Evolutionary conservation across 176 grass and related monocot species (phyloP), one percentile per base, ranked within the genome.

Genomic region (Melocanna baccifera): DNA sequence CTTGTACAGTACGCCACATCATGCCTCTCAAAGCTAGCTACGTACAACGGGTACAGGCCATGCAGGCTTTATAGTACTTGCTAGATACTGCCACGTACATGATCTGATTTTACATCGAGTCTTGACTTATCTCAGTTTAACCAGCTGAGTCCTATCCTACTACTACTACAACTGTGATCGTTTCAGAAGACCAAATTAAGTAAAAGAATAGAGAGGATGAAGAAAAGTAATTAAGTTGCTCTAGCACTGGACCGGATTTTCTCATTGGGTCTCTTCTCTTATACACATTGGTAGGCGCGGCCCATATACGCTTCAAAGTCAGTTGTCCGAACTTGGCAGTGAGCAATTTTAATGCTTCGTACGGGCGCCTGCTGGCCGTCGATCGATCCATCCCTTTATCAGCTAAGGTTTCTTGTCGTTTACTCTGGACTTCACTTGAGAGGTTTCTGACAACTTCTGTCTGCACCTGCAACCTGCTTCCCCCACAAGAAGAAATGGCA

Each of bases 401-500:
- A 28, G 41, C 5, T 32, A 20, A 68, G 42, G 83, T 42, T 6
- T n/a, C 4, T 34, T 58, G 83, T 69, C 83, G 61, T 84, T 76
- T 68, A 6, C 65, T 32, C 15, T 28, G 58, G 80, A 45, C 65
- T 56, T 10, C 30, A 48, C 10, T 5, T 29, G 1, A 12, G 41
- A 7, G 3, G 45, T 5, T 20, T 75, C 76, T 62, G 71, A 84
- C 70, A 43, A 26, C 79, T 30, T 22, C 16, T 81, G 23, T 5
- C 82, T 75, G 59, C 58, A 40, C 20, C 78, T 80, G 63, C 63
- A 45, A 19, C 12, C 34, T 68, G 63, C 78, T 70, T 68, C 5
- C 39, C 37, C 51, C 32, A 12, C 32, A 16, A 18, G 30, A 7
- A 28, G 48, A 29, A 62, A 62, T 45, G 39, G 19, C 23, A 19